These are phyloP conservation scores for Talaromyces sp. DNA, from an alignment of 2,329 filamentous ascomycete species.

Conservation along the genomic window DNA sequence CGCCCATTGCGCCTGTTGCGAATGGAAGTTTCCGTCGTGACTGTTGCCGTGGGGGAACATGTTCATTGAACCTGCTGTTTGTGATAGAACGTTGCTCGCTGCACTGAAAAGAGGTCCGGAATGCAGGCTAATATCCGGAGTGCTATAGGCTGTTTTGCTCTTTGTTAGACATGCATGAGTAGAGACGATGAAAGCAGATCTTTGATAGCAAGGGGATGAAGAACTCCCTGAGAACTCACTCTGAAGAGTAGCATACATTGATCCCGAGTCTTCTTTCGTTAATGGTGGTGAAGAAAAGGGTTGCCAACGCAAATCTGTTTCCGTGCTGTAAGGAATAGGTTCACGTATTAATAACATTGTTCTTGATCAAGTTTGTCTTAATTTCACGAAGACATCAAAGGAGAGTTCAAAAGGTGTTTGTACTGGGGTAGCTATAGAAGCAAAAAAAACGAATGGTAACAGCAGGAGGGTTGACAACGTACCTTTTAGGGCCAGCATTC, in stretches of 20 bases:
- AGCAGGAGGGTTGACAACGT: not conserved
- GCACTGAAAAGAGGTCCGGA: slow-evolving; percentile 27
- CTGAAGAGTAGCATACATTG: slow-evolving; percentile 20
- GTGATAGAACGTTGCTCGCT: slow-evolving; percentile 28
- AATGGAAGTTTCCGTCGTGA: slow-evolving; percentile 24
- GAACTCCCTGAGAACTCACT: slow-evolving; percentile 8
- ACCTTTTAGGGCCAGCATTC: slow-evolving; percentile 7
- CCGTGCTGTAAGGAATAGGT: not conserved
- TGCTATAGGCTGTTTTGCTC: slow-evolving; percentile 6
- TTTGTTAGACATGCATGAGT: not conserved
- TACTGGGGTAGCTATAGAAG: not conserved
- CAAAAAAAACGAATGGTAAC: not conserved
- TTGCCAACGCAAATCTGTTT: slow-evolving; percentile 6
- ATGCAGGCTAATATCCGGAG: slow-evolving; percentile 14
- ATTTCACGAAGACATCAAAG: not conserved
- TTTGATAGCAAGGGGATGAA: not conserved
- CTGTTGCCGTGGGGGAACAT: slow-evolving; percentile 24
- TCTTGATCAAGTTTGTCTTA: not conserved
- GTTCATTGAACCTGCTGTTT: slow-evolving; percentile 27
- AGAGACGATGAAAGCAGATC: not conserved
- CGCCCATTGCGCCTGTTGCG: slow-evolving; percentile 23
- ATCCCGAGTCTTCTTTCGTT: slow-evolving; percentile 4
- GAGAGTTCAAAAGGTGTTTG: not conserved
- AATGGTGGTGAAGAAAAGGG: not conserved
- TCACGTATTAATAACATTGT: not conserved